Base-by-base conservation (phyloP, 1,284 basidiomycete species). In the Lentinus polychrous region DNA sequence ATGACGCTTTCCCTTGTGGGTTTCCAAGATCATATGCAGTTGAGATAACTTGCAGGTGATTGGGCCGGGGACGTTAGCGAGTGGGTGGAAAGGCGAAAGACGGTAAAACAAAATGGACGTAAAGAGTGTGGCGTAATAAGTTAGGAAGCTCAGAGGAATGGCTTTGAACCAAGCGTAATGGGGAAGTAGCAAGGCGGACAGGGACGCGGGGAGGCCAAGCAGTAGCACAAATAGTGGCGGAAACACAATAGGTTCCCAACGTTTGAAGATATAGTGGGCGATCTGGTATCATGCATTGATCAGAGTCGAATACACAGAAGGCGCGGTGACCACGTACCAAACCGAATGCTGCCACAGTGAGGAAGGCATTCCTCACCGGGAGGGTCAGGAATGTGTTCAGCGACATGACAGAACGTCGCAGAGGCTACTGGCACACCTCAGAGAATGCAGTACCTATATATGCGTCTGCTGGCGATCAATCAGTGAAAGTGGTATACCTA, bases 31-130 rank as follows among this genome's bases (percentile, higher is more conserved):
- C 46, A 60, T 48, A 53, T 55, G 60, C 14, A 59, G 46, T 41
- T 60, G 60, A 1, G 63, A 55, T 1, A 64, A 4, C 37, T 54
- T 60, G 43, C 48, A 51, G 8, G 47, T 31, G 23, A 60, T 22
- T 0, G 65, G 65, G 1, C 64, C 65, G 3, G 65, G 62, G 41
- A 62, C 63, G 5, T 46, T 42, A 4, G 61, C 54, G 12, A 66
- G 57, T 0, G 63, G 64, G 43, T 66, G 65, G 45, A 60, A 50
- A 0, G 62, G 62, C 8, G 64, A 64, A 23, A 65, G 22, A n/a
- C 65, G 61, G 43, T 66, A 65, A n/a, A 55, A 8, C 1, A 52
- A 31, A 18, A 58, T 54, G 8, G 57, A 64, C 1, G 38, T 0
- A 1, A 53, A 10, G 11, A 63, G 51, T 0, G 50, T 44, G 7